Percentiles rank a stretch among this genome's conserved stretches.
phyloP scores from a whole-genome alignment of 345 rosid species.

The Carallia pectinifolia region DNA sequence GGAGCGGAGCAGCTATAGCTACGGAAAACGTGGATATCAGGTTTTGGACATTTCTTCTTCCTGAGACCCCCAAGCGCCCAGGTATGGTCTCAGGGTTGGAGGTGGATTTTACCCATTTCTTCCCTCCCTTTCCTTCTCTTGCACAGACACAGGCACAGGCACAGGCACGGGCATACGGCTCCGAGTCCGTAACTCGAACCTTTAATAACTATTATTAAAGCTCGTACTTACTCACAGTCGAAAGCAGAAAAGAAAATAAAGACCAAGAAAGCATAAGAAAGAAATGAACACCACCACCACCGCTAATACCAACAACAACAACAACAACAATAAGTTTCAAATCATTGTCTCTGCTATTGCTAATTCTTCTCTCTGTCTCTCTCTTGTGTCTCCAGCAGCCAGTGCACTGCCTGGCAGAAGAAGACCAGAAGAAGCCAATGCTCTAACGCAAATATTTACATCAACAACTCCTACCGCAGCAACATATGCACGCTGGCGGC shows the following conservation, averaged over 20 bases:
- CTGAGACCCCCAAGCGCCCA: constrained; percentile 25
- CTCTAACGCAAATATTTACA: too few relatives aligned
- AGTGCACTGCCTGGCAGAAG: background rate
- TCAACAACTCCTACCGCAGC: too few relatives aligned
- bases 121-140: background rate
- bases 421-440: too few relatives aligned
- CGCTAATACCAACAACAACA: too few relatives aligned
- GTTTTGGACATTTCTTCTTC: constrained; percentile 31
- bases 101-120: constrained; percentile 27
- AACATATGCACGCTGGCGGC: too few relatives aligned
- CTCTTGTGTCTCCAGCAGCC: background rate
- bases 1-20: too few relatives aligned
- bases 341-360: background rate
- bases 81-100: constrained; percentile 48
- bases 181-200: constrained; percentile 3
- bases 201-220: constrained; percentile 31
- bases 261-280: too few relatives aligned
- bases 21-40: too few relatives aligned
- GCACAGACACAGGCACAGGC: too few relatives aligned
- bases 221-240: background rate
- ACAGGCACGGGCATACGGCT: too few relatives aligned
- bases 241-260: constrained; percentile 9
- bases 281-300: too few relatives aligned
- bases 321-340: too few relatives aligned
- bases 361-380: background rate